Evolutionary conservation across 1,284 basidiomycete genomes (phyloP).

Genomic region (Laetiporus sulphureus): DNA sequence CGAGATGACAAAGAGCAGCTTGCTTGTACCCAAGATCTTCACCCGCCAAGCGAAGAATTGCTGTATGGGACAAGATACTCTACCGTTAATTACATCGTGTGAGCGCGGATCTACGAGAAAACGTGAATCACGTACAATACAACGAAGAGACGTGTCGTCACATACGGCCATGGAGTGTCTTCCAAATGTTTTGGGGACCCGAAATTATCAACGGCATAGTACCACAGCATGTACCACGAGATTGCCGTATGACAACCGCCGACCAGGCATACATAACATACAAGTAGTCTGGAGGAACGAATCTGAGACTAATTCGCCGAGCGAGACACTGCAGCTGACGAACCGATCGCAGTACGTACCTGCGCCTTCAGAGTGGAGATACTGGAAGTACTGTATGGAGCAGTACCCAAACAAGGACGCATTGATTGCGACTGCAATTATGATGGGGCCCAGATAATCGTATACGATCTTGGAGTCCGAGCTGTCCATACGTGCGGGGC

Average conservation of each 20-base stretch:
- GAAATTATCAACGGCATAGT: background rate
- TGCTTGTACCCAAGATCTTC: too few species aligned
- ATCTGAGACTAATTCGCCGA: background rate
- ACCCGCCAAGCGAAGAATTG: too few species aligned
- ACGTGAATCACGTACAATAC: too few species aligned
- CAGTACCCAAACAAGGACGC: background rate
- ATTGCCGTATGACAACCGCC: background rate
- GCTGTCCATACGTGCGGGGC: background rate
- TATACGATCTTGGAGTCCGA: background rate
- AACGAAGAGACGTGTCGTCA: too few species aligned
- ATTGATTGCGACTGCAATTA: background rate
- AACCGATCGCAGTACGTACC: background rate
- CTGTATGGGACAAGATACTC: too few species aligned
- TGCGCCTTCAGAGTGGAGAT: too few species aligned
- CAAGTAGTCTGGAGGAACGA: background rate
- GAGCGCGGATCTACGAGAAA: too few species aligned
- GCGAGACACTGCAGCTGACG: background rate
- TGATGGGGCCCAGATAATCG: background rate
- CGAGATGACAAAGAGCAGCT: too few species aligned
- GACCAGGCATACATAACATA: background rate
- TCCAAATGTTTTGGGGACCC: background rate
- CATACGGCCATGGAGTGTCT: background rate
- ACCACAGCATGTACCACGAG: background rate
- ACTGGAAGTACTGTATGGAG: background rate
- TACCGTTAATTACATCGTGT: too few species aligned